These are phyloP conservation scores for Neofusicoccum laricinum DNA, from an alignment of 2,329 filamentous ascomycete species.

Conservation along the genomic window DNA sequence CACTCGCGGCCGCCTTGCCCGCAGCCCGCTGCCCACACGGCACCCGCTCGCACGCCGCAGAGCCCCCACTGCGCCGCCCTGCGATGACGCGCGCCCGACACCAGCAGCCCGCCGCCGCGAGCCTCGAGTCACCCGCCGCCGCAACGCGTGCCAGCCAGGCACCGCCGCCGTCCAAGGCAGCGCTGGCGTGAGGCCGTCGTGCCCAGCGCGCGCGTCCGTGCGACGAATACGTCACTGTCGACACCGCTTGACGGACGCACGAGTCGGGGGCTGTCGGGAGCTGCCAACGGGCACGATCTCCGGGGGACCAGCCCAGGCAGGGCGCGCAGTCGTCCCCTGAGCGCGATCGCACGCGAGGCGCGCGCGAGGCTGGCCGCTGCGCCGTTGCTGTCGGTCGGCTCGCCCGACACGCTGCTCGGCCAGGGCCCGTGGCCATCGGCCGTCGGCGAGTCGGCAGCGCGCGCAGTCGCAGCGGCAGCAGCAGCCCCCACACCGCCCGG, in stretches of 20 bases:
- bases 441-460: slow-evolving; percentile 8
- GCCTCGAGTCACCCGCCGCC: background rate
- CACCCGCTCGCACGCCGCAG: background rate
- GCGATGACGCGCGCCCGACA: background rate
- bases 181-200: background rate
- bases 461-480: background rate
- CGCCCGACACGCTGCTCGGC: too few species aligned
- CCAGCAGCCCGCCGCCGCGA: background rate
- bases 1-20: slow-evolving; percentile 13
- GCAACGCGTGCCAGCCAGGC: background rate
- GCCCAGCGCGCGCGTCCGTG: slow-evolving; percentile 6
- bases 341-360: background rate
- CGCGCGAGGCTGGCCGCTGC: background rate
- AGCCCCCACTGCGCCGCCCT: background rate
- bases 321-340: background rate
- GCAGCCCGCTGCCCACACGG: too few species aligned
- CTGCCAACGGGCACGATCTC: background rate
- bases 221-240: slow-evolving; percentile 7
- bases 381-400: background rate
- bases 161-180: background rate
- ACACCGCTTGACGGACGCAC: slow-evolving; percentile 5
- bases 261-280: background rate
- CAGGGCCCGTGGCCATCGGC: too few species aligned
- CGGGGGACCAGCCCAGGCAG: background rate
- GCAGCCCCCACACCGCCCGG: slow-evolving; percentile 8